Evolutionary conservation across 441 rosid genomes (phyloP), one percentile per base, ranked within the genome.

Genomic region (Corymbia citriodora): DNA sequence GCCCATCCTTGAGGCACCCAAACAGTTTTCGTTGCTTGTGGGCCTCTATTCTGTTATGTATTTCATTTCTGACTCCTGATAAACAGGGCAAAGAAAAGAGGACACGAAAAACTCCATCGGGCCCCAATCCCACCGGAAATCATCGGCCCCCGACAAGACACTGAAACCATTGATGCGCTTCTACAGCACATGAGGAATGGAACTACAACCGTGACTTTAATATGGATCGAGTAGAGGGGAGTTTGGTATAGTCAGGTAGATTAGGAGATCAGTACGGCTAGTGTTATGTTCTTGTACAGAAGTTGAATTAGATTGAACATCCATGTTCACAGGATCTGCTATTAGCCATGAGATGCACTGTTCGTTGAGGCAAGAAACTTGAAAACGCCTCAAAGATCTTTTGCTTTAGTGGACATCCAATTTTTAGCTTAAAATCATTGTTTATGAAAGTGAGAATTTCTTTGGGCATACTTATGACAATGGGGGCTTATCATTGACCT

Each of bases 121-220:
- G 96, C 63, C 97, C 98, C 61, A 96, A 96, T 88, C 97, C 97
- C 88, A 91, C 89, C 17, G 94, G 97, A 49, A 95, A 97, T 89
- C 96, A 90, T 83, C 92, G 87, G 90, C 95, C 97, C 68, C 96
- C 95, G 81, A 88, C 92, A 15, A 95, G 90, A 92, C 95, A 93
- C 31, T 96, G 93, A 95, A 88, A 33, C 89, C 48, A 79, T 2
- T 4, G 17, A 79, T 12, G 85, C n/a, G n/a, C 49, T 52, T 89
- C 45, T 92, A 89, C 87, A 87, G 89, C 89, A 72, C 61, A 27
- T 33, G 89, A 89, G 40, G 16, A 40, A 55, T 25, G 61, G 92
- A 91, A 52, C 48, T 33, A 68, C 88, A 85, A 40, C 72, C 52
- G 88, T 36, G 87, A 40, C 85, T 79, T 79, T 79, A 45, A 33